Percentiles rank a stretch among this genome's conserved stretches.
Evolutionary conservation across 768 basidiomycete species (phyloP).

Genomic region (Daedaleopsis sinensis): DNA sequence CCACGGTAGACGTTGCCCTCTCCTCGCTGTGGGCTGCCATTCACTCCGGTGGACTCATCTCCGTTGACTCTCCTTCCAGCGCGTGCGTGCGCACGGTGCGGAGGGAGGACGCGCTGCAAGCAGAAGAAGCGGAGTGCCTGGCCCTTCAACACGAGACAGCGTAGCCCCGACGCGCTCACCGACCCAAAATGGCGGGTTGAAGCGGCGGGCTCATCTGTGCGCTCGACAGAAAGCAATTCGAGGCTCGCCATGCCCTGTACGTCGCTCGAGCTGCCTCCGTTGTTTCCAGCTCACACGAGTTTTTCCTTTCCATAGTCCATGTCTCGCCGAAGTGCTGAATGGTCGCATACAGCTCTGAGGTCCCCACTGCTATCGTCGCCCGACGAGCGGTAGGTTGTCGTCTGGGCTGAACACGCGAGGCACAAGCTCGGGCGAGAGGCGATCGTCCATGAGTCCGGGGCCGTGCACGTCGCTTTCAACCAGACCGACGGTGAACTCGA

Average conservation of each 20-base stretch:
- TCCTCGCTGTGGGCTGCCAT: conserved; percentile 49
- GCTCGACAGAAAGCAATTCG: conserved; percentile 74
- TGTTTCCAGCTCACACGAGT: conserved; percentile 37
- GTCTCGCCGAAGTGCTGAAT: conserved; percentile 42
- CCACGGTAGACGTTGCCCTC: conserved; percentile 7
- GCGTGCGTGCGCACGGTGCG: background rate
- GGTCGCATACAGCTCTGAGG: conserved; percentile 72
- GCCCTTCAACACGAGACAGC: conserved; percentile 58
- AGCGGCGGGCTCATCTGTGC: conserved; percentile 53
- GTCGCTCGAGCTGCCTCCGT: conserved; percentile 35
- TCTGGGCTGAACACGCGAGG: conserved; percentile 60
- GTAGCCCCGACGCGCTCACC: conserved; percentile 47
- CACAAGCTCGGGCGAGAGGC: conserved; percentile 64
- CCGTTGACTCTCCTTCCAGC: conserved; percentile 44
- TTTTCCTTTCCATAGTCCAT: no score
- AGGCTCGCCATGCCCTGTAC: conserved; percentile 59
- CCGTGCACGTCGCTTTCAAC: conserved; percentile 62
- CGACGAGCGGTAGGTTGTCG: conserved; percentile 56
- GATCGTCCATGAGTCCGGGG: conserved; percentile 61
- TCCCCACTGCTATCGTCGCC: conserved; percentile 67
- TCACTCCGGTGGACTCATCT: conserved; percentile 54
- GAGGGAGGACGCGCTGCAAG: conserved; percentile 36
- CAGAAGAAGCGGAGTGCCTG: no score
- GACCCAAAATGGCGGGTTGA: conserved; percentile 39
- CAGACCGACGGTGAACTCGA: conserved; percentile 43